Evolutionary conservation across 1,139 yeast genomes (phyloP).

Genomic region (Keqinozyma sinolaborantium): DNA sequence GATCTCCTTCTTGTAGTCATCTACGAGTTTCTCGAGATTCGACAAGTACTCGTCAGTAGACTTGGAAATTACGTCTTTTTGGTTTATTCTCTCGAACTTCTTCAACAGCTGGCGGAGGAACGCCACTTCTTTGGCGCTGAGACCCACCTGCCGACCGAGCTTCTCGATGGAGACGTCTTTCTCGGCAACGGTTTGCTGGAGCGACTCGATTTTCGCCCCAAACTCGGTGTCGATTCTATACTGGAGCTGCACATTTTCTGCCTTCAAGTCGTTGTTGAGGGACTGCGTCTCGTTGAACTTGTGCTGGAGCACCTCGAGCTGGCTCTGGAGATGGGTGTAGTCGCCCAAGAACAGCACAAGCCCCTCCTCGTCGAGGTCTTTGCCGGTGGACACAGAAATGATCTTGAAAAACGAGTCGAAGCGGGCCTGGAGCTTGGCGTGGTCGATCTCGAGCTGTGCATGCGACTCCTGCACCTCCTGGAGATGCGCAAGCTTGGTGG

Average conservation of each 20-base stretch:
- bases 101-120: slow-evolving; percentile 48
- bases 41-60: slow-evolving; percentile 33
- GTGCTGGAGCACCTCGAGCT: slow-evolving; percentile 34
- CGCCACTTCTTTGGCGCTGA: slow-evolving; percentile 61
- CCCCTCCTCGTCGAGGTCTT: slow-evolving; percentile 19
- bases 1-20: slow-evolving; percentile 55
- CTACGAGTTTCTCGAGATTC: slow-evolving; percentile 50
- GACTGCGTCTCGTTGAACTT: slow-evolving; percentile 28
- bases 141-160: slow-evolving; percentile 49
- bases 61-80: slow-evolving; percentile 17
- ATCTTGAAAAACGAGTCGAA: slow-evolving; percentile 32
- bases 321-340: slow-evolving; percentile 34
- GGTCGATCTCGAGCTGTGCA: slow-evolving; percentile 51
- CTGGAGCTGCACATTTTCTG: slow-evolving; percentile 13
- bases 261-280: slow-evolving; percentile 12
- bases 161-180: slow-evolving; percentile 34
- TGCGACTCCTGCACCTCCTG: slow-evolving; percentile 45
- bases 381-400: slow-evolving; percentile 20
- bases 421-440: slow-evolving; percentile 43
- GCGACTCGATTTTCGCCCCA: not conserved
- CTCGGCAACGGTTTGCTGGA: slow-evolving; percentile 15
- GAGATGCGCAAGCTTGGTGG: slow-evolving; percentile 34
- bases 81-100: slow-evolving; percentile 25
- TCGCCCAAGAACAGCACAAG: slow-evolving; percentile 28
- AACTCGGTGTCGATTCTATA: slow-evolving; percentile 9